These are phyloP conservation scores for Trichoderma arundinaceum DNA, from an alignment of 2,329 filamentous ascomycete species.

Conservation along the genomic window DNA sequence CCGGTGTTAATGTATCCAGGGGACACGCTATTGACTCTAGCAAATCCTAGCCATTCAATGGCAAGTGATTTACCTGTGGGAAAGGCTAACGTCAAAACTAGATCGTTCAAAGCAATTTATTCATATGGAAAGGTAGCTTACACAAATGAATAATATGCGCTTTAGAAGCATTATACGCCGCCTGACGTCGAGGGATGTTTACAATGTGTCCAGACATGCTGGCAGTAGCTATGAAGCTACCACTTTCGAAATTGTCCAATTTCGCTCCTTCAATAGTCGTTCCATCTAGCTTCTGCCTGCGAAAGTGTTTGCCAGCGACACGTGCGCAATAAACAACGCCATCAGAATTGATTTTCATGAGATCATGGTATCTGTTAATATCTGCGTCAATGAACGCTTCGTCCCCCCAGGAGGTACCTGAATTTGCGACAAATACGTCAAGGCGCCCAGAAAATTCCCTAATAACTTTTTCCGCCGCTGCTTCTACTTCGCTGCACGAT, in stretches of 20 bases:
- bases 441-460: conserved; percentile 41
- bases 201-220: conserved; percentile 80
- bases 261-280: conserved; percentile 55
- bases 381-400: conserved; percentile 39
- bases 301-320: conserved; percentile 72
- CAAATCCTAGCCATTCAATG: conserved; percentile 78
- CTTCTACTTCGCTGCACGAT: conserved; percentile 38
- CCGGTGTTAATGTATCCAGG: conserved; percentile 79
- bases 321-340: conserved; percentile 79
- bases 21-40: conserved; percentile 72
- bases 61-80: conserved; percentile 65
- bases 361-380: conserved; percentile 41
- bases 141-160: conserved; percentile 57
- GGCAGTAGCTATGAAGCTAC: conserved; percentile 56
- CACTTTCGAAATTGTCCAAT: conserved; percentile 1
- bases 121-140: conserved; percentile 49
- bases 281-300: conserved; percentile 69
- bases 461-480: conserved; percentile 40
- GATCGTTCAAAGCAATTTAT: no score
- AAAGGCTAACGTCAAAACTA: no score
- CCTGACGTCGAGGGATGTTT: conserved; percentile 77
- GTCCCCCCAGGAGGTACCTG: conserved; percentile 35
- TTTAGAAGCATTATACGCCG: conserved; percentile 70
- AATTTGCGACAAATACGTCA: conserved; percentile 46
- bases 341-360: conserved; percentile 67